phyloP scores from a whole-genome alignment of 192 early-diverging fungal species.

The Backusella sp. region DNA sequence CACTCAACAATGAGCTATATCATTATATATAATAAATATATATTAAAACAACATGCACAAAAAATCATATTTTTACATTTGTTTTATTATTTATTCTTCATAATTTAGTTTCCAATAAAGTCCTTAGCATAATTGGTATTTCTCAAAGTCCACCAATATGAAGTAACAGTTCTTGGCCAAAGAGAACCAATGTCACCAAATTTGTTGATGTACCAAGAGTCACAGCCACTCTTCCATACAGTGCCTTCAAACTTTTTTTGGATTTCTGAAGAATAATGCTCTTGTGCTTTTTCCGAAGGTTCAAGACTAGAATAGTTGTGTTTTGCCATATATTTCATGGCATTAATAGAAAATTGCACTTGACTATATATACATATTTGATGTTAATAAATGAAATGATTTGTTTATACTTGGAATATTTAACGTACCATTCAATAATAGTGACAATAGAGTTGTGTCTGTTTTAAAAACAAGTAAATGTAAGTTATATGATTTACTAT shows the following conservation, averaged over 20 bases:
- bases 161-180: constrained; percentile 27
- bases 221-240: constrained; percentile 48
- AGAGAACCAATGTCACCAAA: constrained; percentile 35
- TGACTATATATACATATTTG: constrained; percentile 21
- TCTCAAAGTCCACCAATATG: constrained; percentile 16
- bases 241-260: constrained; percentile 39
- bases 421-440: constrained; percentile 45
- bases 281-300: constrained; percentile 33
- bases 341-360: constrained; percentile 43
- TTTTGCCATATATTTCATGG: constrained; percentile 41
- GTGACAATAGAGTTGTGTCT: constrained; percentile 48
- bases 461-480: too few species aligned
- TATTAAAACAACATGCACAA: too few species aligned
- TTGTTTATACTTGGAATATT: background rate
- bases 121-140: background rate
- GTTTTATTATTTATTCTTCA: background rate
- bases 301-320: constrained; percentile 38
- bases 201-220: constrained; percentile 50
- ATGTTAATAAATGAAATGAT: background rate
- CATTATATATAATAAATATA: too few species aligned
- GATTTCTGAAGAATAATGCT: constrained; percentile 31
- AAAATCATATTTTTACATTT: background rate
- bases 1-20: background rate
- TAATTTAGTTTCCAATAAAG: background rate
- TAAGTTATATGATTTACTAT: too few species aligned